phyloP scores from a whole-genome alignment of 2,329 filamentous ascomycete species.

The Exophiala spinifera region DNA sequence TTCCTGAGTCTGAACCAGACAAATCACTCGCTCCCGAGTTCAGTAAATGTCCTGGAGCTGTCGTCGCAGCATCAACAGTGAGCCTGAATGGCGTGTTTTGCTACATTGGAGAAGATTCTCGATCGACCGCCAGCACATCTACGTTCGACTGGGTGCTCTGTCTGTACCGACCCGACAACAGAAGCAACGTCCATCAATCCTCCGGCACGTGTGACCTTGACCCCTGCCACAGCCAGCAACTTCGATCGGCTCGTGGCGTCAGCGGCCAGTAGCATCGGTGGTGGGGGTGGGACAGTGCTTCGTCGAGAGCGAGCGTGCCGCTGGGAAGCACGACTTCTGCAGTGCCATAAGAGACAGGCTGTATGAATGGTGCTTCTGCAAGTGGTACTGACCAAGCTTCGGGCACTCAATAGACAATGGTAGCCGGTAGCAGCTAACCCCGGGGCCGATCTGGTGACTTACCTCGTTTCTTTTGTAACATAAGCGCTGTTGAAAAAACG shows the following conservation, averaged over 20 bases:
- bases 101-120: not conserved
- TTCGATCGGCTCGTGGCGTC: not conserved
- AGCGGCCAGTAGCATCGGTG: not conserved
- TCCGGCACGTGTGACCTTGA: not conserved
- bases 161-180: not conserved
- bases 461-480: too few species aligned
- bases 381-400: too few species aligned
- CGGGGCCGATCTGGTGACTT: too few species aligned
- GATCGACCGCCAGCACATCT: not conserved
- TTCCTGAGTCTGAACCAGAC: too few species aligned
- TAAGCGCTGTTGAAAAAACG: too few species aligned
- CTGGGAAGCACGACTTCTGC: not conserved
- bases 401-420: too few species aligned
- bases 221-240: constrained; percentile 2
- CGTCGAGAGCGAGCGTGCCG: not conserved
- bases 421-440: too few species aligned
- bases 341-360: not conserved
- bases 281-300: not conserved
- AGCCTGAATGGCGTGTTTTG: not conserved
- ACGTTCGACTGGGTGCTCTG: not conserved
- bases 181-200: not conserved
- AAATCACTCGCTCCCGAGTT: not conserved
- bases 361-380: not conserved
- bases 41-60: not conserved
- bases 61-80: not conserved